Evolutionary conservation across 805 yeast genomes (phyloP), one percentile per base, ranked within the genome.

Genomic region (Myxozyma geophila): DNA sequence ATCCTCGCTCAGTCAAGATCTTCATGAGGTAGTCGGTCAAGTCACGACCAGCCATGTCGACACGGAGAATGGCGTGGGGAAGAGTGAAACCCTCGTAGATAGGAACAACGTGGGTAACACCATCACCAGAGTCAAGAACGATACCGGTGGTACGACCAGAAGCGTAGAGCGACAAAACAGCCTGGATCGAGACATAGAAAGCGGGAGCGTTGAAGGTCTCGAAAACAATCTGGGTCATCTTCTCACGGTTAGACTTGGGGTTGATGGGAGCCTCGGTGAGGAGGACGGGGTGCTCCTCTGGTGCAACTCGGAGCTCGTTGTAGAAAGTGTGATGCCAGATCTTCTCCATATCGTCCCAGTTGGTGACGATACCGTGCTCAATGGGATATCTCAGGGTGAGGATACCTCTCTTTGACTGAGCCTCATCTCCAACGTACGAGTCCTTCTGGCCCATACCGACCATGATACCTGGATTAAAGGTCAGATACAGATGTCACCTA

Each of bases 321-420:
- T 92, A 93, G 87, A 95, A 95, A 75, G 98, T 95, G 87, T 95
- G 99, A 83, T 95, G 98, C 99, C 99, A 95, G 86, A 95, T 95
- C 85, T 93, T 93, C 85, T 95, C 99, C 99, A 95, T 95, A 80
- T 95, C 99, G 80, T 93, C 98, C 99, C 99, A 95, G 92, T 95
- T 92, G 83, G 97, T 93, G 72, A 95, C 98, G 75, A 95, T 92
- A 90, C 99, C 99, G 86, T 95, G 99, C 86, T 95, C 98, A 79
- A 93, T 95, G 79, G 99, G 99, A 86, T 95, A 95, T 83, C 96
- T 90, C 80, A 95, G 85, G 77, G 97, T 91, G 79, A 95, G 88
- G 80, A 95, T 92, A 92, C 99, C 99, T 90, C 99, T 92, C 89
- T 95, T 95, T 76, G 98, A 92, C 85, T 95, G 99, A 70, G 98